Base-by-base conservation (phyloP, 371 early-diverging fungal genomes). In the Sporodiniella umbellata region DNA sequence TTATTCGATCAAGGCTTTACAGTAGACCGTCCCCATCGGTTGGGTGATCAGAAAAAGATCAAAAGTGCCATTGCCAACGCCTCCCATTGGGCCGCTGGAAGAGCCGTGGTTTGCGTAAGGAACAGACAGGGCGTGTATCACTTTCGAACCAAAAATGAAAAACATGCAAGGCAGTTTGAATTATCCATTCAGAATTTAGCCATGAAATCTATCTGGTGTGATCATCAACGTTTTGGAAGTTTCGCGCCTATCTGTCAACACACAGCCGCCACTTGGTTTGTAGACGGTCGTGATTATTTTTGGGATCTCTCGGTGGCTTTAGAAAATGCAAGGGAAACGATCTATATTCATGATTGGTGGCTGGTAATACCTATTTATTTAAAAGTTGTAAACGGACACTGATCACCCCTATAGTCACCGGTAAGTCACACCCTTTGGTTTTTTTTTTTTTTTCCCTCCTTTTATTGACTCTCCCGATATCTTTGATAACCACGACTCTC, bases 321-420 rank as follows among this genome's bases (percentile, higher is more conserved):
- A 46, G 74, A 83, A 49, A 78, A 79, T 33, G 94, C 95, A 24
- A 82, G 78, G 31, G 75, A 81, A 43, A 75, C 75, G 37, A 89
- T 95, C 28, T 94, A 89, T 62, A 93, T 95, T 57, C 81, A 80
- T 24, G 96, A 92, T 66, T 96, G 97, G 97, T 95, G 95, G 92
- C 68, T 92, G 70, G 82, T 81, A 73, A 68, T 60, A 31, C 12
- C 7, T 2, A 31, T n/a, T n/a, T n/a, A n/a, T n/a, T n/a, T n/a
- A n/a, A n/a, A n/a, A n/a, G n/a, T n/a, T 48, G 8, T 12, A 15
- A 7, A 18, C 7, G 18, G 8, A 15, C 2, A 39, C 12, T 17
- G 17, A 38, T 39, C 8, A 39, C 21, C n/a, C 15, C 40, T n/a
- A 4, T 40, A 40, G 40, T 40, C 40, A 40, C 40, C 40, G 8